Evolutionary conservation across 2,329 filamentous ascomycete genomes (phyloP).

Genomic region (Paramyrothecium roridum): DNA sequence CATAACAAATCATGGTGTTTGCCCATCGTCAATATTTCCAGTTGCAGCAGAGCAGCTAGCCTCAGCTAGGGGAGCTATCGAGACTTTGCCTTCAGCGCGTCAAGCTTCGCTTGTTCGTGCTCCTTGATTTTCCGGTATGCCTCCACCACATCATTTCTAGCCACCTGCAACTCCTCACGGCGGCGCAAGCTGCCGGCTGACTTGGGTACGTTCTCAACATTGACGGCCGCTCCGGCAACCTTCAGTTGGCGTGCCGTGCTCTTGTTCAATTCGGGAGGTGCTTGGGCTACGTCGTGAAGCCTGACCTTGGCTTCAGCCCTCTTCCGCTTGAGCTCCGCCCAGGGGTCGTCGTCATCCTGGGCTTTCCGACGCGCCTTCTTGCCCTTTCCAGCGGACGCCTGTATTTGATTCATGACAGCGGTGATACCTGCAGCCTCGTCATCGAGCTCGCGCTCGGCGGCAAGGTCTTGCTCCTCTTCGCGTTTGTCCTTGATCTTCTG

Average conservation of each 20-base stretch:
- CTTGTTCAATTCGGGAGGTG: constrained; percentile 70
- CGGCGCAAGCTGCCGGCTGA: constrained; percentile 34
- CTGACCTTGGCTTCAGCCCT: constrained; percentile 52
- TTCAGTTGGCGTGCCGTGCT: constrained; percentile 28
- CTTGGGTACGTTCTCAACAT: constrained; percentile 34
- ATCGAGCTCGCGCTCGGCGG: constrained; percentile 61
- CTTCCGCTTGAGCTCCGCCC: constrained; percentile 69
- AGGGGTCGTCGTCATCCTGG: constrained; percentile 68
- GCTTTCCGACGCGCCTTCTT: constrained; percentile 42
- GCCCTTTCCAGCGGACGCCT: constrained; percentile 26
- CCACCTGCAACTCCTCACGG: constrained; percentile 34
- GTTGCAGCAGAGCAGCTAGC: no score
- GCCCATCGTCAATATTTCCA: no score
- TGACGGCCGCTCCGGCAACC: constrained; percentile 27
- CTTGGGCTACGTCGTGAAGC: constrained; percentile 62
- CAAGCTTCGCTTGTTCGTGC: constrained; percentile 32
- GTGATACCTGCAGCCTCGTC: constrained; percentile 50
- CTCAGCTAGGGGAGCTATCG: not conserved
- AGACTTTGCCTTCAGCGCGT: constrained; percentile 5
- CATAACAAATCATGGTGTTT: no score
- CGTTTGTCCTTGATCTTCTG: constrained; percentile 59
- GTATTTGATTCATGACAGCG: constrained; percentile 39
- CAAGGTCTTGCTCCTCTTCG: constrained; percentile 63
- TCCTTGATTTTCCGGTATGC: constrained; percentile 35
- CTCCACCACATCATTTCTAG: constrained; percentile 31